These are phyloP conservation scores for Boletus pseudo-olivaceus DNA, from an alignment of 768 basidiomycete species.

Conservation along the genomic window DNA sequence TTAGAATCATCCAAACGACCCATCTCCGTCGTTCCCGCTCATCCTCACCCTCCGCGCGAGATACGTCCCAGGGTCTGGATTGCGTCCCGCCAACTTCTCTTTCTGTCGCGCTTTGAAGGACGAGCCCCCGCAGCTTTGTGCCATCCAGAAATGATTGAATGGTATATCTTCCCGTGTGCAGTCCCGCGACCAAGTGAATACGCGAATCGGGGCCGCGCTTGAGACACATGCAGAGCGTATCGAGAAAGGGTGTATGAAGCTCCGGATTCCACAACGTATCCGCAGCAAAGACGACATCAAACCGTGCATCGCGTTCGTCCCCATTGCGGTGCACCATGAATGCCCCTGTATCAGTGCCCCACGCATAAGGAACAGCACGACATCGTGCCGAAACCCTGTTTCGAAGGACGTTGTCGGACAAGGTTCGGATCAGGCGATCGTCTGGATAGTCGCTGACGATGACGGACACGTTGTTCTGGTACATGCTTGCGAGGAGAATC, in stretches of 20 bases:
- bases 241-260: slow-evolving; percentile 50
- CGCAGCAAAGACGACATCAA: slow-evolving; percentile 68
- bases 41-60: slow-evolving; percentile 51
- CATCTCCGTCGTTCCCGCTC: slow-evolving; percentile 67
- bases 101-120: slow-evolving; percentile 45
- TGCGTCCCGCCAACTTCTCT: slow-evolving; percentile 40
- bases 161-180: slow-evolving; percentile 76
- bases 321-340: slow-evolving; percentile 5
- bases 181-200: slow-evolving; percentile 63
- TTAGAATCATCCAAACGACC: slow-evolving; percentile 65
- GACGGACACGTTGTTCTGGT: slow-evolving; percentile 38
- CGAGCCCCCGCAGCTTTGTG: slow-evolving; percentile 37
- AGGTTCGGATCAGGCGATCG: slow-evolving; percentile 50
- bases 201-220: slow-evolving; percentile 43
- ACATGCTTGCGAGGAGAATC: slow-evolving; percentile 56
- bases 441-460: slow-evolving; percentile 74
- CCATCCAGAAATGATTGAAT: slow-evolving; percentile 55
- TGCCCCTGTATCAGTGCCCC: slow-evolving; percentile 51
- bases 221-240: slow-evolving; percentile 49
- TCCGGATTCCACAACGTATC: slow-evolving; percentile 79
- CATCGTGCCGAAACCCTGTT: slow-evolving; percentile 51
- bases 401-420: slow-evolving; percentile 51
- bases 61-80: slow-evolving; percentile 50
- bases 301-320: slow-evolving; percentile 32
- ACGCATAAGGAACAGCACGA: slow-evolving; percentile 54